Evolutionary conservation across 2,329 filamentous ascomycete genomes (phyloP), one percentile per base, ranked within the genome.

Genomic region (Tolypocladium tropicale): DNA sequence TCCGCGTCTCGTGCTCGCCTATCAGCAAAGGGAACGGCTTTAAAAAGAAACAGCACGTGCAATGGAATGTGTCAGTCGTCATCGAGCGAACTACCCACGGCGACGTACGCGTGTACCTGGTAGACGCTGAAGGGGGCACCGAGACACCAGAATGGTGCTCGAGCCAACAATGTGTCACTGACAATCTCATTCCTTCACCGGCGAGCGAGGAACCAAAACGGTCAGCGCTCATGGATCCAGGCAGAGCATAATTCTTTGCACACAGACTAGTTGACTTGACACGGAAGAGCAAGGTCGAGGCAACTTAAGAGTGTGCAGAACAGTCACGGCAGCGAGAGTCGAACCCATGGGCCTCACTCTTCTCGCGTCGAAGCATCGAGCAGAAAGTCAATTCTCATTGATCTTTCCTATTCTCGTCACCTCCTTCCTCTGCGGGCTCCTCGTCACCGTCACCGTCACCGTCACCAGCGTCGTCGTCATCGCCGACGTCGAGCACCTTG

Each of bases 291-390:
- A 78, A 71, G 74, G 76, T 84, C 81, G 82, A 91, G 90, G 82
- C 89, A 95, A 94, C 91, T 96, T 88, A 96, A 95, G 87, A 88
- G 89, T 87, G 88, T 93, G 90, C 90, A 88, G 70, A 71, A 16
- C 30, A 16, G 48, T 52, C 48, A 11, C 37, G 11, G 25, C 33
- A 54, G 51, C 54, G 53, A 46, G 41, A 23, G 33, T 53, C 52
- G 16, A 37, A n/a, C n/a, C 23, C 46, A 49, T 6, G 28, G 28
- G 9, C 14, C n/a, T n/a, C 25, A 30, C 16, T 49, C 28, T 32
- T 16, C 46, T 49, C 12, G 16, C 32, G 46, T 9, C 28, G 7
- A 18, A 10, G 18, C 28, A 50, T 50, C 46, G 21, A 9, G 46
- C 7, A 32, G 46, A 50, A 52, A 53, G 39, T n/a, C 21, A 51